phyloP scores from a whole-genome alignment of 805 yeast genomes.

The Ogataea angusta region DNA sequence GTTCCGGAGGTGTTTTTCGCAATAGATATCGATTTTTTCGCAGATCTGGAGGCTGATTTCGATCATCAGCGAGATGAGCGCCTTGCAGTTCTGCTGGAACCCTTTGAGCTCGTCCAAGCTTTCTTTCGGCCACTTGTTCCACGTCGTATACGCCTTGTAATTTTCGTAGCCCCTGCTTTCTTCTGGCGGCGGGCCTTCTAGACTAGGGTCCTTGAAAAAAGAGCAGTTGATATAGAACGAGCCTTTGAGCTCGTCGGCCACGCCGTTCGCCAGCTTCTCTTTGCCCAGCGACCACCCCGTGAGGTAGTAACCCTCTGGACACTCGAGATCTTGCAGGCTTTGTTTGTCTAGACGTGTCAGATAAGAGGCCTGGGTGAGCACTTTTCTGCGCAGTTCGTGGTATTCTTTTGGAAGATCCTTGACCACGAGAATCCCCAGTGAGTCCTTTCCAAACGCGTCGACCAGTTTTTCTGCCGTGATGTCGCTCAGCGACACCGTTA shows the following conservation, averaged over 20 bases:
- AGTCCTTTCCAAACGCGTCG: slow-evolving; percentile 52
- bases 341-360: slow-evolving; percentile 39
- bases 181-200: slow-evolving; percentile 45
- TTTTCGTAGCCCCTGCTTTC: slow-evolving; percentile 33
- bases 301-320: slow-evolving; percentile 48
- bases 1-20: slow-evolving; percentile 26
- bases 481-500: slow-evolving; percentile 10
- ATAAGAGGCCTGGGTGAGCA: slow-evolving; percentile 40
- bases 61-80: slow-evolving; percentile 43
- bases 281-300: slow-evolving; percentile 63
- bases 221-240: slow-evolving; percentile 59
- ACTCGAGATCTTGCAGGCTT: slow-evolving; percentile 39
- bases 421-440: slow-evolving; percentile 53
- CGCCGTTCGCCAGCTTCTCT: slow-evolving; percentile 44
- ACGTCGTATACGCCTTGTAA: slow-evolving; percentile 43
- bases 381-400: slow-evolving; percentile 38
- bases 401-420: slow-evolving; percentile 40
- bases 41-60: slow-evolving; percentile 49
- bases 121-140: slow-evolving; percentile 52
- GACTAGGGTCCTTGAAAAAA: slow-evolving; percentile 40
- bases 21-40: slow-evolving; percentile 49
- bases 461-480: slow-evolving; percentile 25
- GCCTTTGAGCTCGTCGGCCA: slow-evolving; percentile 51
- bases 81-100: slow-evolving; percentile 38
- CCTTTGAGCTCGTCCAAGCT: slow-evolving; percentile 26